Evolutionary conservation across 768 basidiomycete genomes (phyloP), one percentile per base, ranked within the genome.

Genomic region (Tephrocybe sp.): DNA sequence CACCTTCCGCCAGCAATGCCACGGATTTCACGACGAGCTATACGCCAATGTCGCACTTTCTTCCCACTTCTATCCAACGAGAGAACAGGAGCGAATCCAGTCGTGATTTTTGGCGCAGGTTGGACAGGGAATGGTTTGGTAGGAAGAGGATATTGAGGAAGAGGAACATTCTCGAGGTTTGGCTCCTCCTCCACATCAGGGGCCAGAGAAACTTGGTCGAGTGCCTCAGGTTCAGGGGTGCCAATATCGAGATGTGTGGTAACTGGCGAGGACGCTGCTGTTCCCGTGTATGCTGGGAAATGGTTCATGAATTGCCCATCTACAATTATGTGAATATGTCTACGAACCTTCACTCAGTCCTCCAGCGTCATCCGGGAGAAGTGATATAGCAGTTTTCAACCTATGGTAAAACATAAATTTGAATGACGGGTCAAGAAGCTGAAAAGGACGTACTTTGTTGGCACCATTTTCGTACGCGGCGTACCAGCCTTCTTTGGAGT

Each of bases 121-220:
- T 89, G 88, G 11, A 92, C 90, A 0, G 87, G 84, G 70, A 90
- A 90, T 0, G 89, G 88, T 66, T 87, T 90, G n/a, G 83, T 78
- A 11, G 90, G 89, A 20, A 91, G 77, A 1, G 90, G 87, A 56
- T 90, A 92, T 24, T 84, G 68, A 3, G 90, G 90, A 2, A 87
- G 74, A 1, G 88, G 79, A 17, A 78, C 71, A 46, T 71, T 79
- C 45, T 87, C 82, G 37, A 87, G 72, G 34, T 76, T 79, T 20
- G 73, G 67, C 26, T 81, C 80, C 46, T 75, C 77, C 21, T 62
- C 53, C 4, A 69, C 56, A 21, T 62, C 60, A 23, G 64, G 53
- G 17, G 60, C 58, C 12, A 64, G 65, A 34, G 74, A 67, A 7
- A 68, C 70, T 14, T 60, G 48, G 23, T 62, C 11, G 24, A 30